Evolutionary conservation across 1,139 yeast species (phyloP), one percentile per base, ranked within the genome.

Genomic region (Saccharomycopsis phalli): DNA sequence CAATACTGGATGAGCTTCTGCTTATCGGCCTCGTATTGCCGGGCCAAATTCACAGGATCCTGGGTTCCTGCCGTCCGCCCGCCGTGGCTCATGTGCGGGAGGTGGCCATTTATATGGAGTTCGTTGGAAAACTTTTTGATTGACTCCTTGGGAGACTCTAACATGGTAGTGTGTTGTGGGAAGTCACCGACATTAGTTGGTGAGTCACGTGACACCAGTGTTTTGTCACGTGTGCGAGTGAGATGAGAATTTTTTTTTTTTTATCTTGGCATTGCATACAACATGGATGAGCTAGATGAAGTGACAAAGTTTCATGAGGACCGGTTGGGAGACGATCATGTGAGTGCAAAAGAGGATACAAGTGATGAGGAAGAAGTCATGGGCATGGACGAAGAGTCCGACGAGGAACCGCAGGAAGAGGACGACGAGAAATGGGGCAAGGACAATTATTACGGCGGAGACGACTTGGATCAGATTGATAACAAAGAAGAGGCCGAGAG

Each of bases 401-500:
- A 52, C 13, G 61, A 57, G 6, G 72, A 61, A 2, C 73, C 61
- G 2, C 77, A 65, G 31, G 73, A 68, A 7, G 79, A 68, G 3
- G 79, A 69, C 25, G 65, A 56, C 18, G 68, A 67, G 45, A 81
- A 81, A 5, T 88, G 98, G 97, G 65, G 73, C 3, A 70, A 76
- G 22, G 69, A 70, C 47, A 70, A 73, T 49, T 79, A 82, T 51
- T 88, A 86, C 59, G 91, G 74, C 53, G 80, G 79, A 39, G 48
- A 75, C 51, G 94, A 94, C 43, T 96, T 93, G 27, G 88, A 79
- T 53, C 79, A 72, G 26, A 59, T 65, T 2, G 88, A 81, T 45
- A 86, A 81, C 48, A 86, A 79, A 31, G 95, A 81, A 46, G 81
- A 77, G 36, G 83, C 84, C 4, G 77, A 74, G 47, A 77, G 74